Base-by-base conservation (phyloP, 2,329 filamentous ascomycete species). In the Talaromyces rugulosus region DNA sequence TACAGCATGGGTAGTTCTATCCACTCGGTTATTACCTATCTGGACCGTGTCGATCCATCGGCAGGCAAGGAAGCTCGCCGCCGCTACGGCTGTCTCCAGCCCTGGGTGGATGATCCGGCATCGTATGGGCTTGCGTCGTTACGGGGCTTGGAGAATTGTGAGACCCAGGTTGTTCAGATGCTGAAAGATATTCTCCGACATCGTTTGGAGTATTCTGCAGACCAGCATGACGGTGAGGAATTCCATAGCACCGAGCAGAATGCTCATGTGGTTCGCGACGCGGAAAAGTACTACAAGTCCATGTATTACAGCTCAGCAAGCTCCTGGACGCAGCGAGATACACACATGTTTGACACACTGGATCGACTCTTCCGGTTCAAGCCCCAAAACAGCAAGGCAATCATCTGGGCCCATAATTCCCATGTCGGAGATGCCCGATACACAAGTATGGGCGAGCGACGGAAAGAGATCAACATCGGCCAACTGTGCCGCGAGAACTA, bases 341-440 rank as follows among this genome's bases (percentile, higher is more conserved):
- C 74, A 1, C 81, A 84, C 66, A 83, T 84, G 81, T 82, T 82
- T 63, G 72, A 79, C 18, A 82, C 79, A 0, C 71, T 84, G 30
- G 63, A 69, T 0, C 77, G 81, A 1, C 66, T 83, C 1, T 69
- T 83, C 23, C 72, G 78, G 59, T 72, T 76, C 59, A 77, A 77
- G 36, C 71, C 73, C 1, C 58, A 69, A 1, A 69, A 72, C 1
- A 71, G 71, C 11, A 83, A 82, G 62, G 81, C 79, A 0, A 75
- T 84, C 4, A 78, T 84, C 11, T 85, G 82, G 82, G 82, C 82
- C 30, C 82, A 83, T 65, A 83, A 83, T 62, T 81, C 77, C 56
- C 82, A 84, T 56, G 69, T 82, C 11, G 82, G 81, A n/a, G 82
- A 84, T 65, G 82, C 82, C n/a, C 75, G 82, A 16, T 78, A 75